phyloP scores from a whole-genome alignment of 768 basidiomycete genomes.

The Saitozyma podzolica region DNA sequence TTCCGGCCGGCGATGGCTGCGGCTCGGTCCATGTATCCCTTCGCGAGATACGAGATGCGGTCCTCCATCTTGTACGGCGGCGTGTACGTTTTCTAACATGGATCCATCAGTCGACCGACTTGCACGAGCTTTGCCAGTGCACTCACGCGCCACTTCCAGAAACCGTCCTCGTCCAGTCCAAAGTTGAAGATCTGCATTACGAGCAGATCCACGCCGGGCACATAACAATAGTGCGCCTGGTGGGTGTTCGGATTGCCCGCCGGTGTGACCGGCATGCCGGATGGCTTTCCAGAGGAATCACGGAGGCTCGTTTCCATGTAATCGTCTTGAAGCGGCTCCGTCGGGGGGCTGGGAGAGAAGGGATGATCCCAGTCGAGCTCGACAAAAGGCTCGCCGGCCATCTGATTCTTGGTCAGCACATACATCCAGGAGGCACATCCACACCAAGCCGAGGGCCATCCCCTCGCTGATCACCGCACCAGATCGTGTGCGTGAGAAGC shows the following conservation, averaged over 20 bases:
- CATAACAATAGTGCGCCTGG: conserved; percentile 17
- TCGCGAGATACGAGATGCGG: conserved; percentile 18
- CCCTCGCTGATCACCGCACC: neutral
- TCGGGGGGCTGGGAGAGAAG: conserved; percentile 12
- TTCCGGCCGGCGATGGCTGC: neutral
- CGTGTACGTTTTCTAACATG: conserved; percentile 2
- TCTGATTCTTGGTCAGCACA: neutral
- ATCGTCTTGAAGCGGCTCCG: conserved; percentile 1
- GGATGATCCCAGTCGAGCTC: conserved; percentile 17
- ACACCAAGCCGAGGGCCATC: too few species aligned
- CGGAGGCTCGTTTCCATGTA: neutral
- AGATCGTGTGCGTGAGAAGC: neutral
- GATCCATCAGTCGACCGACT: neutral
- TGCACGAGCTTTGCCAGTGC: neutral
- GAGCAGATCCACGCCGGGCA: conserved; percentile 31
- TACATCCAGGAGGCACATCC: too few species aligned
- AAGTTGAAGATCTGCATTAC: conserved; percentile 38
- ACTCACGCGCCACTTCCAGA: conserved; percentile 22
- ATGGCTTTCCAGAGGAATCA: neutral
- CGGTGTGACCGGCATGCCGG: conserved; percentile 6
- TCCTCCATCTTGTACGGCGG: conserved; percentile 20
- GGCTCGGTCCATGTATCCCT: conserved; percentile 10
- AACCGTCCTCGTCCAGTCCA: conserved; percentile 30
- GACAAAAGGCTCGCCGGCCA: conserved; percentile 15
- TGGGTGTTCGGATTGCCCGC: too few species aligned